Evolutionary conservation across 352 stramenopile genomes (phyloP).

Genomic region (Phytophthora tentaculata): DNA sequence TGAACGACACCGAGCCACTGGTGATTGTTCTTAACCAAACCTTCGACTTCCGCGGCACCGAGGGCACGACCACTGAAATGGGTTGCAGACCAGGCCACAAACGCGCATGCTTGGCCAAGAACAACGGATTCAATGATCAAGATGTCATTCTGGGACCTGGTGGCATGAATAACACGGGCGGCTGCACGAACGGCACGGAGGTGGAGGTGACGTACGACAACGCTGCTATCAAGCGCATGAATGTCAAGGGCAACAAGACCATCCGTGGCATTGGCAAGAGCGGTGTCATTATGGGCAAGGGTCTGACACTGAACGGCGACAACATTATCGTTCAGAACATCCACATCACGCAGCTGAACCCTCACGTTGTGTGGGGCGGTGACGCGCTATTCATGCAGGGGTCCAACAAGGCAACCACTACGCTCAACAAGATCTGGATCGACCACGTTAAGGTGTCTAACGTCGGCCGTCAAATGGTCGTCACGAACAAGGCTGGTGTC

Average conservation of each 20-base stretch:
- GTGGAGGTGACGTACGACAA: slow-evolving; percentile 32
- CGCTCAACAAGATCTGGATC: slow-evolving; percentile 47
- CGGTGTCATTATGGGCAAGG: slow-evolving; percentile 48
- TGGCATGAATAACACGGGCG: slow-evolving; percentile 30
- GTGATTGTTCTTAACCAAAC: slow-evolving; percentile 49
- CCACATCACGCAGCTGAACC: slow-evolving; percentile 35
- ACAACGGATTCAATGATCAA: slow-evolving; percentile 49
- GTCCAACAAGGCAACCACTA: slow-evolving; percentile 17
- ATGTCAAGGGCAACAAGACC: slow-evolving; percentile 49
- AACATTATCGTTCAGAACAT: slow-evolving; percentile 59
- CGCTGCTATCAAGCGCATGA: slow-evolving; percentile 30
- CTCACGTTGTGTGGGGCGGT: slow-evolving; percentile 39
- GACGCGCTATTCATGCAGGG: slow-evolving; percentile 36
- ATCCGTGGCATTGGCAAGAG: slow-evolving; percentile 41
- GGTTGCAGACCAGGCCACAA: slow-evolving; percentile 46
- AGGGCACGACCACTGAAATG: slow-evolving; percentile 49
- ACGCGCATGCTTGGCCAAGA: slow-evolving; percentile 36
- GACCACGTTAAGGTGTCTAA: slow-evolving; percentile 55
- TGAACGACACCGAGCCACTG: slow-evolving; percentile 30
- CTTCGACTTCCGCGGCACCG: slow-evolving; percentile 49
- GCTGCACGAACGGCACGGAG: slow-evolving; percentile 22
- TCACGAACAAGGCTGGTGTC: slow-evolving; percentile 39
- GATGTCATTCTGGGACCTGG: slow-evolving; percentile 40
- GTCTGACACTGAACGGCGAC: slow-evolving; percentile 36
- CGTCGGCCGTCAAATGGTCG: slow-evolving; percentile 53